Evolutionary conservation across 768 basidiomycete species (phyloP).

Genomic region (Mycena metata): DNA sequence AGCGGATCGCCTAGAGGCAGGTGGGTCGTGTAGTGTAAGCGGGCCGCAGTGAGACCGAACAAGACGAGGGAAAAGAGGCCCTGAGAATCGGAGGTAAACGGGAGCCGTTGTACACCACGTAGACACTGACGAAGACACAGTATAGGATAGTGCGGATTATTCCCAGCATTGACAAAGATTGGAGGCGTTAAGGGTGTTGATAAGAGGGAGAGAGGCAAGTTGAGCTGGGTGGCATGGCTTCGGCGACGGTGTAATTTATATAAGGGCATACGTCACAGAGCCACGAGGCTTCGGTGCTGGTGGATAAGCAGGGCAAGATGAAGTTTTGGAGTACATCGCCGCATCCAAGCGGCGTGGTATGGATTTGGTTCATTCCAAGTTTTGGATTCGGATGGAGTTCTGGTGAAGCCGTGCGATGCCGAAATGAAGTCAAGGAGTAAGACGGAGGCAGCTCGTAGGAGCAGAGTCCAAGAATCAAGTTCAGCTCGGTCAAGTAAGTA

Average conservation of each 20-base stretch:
- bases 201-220: slow-evolving; percentile 14
- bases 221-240: slow-evolving; percentile 24
- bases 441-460: too few species aligned
- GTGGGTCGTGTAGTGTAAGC: slow-evolving; percentile 73
- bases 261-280: slow-evolving; percentile 29
- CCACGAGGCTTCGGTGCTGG: slow-evolving; percentile 34
- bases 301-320: neutral
- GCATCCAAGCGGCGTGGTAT: neutral
- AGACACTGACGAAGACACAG: slow-evolving; percentile 32
- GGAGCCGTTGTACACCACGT: neutral
- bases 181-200: slow-evolving; percentile 1
- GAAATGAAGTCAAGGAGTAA: neutral
- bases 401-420: neutral
- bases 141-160: slow-evolving; percentile 37
- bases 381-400: too few species aligned
- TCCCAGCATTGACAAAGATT: slow-evolving; percentile 29
- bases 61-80: slow-evolving; percentile 44
- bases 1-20: slow-evolving; percentile 64
- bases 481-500: too few species aligned
- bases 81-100: slow-evolving; percentile 25
- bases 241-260: slow-evolving; percentile 31
- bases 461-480: too few species aligned
- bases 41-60: slow-evolving; percentile 64
- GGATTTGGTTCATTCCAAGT: neutral
- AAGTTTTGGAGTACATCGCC: slow-evolving; percentile 1